Evolutionary conservation across 495 filamentous ascomycete species (phyloP).

Genomic region (Tricharina praecox): DNA sequence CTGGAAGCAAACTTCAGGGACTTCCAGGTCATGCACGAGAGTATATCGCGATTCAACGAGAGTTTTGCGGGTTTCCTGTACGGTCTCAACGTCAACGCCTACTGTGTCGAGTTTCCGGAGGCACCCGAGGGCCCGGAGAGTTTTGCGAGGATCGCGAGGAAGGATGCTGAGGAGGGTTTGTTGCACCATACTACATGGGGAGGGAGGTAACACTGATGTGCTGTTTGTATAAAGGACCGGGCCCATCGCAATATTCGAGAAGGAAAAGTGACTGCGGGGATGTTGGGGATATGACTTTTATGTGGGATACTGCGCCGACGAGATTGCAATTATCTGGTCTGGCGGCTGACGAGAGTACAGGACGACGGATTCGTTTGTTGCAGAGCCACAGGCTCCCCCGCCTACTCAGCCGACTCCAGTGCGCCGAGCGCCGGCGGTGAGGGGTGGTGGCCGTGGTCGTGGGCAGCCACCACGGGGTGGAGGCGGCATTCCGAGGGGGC

Average conservation of each 20-base stretch:
- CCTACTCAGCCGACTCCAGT: constrained; percentile 50
- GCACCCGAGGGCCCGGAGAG: constrained; percentile 34
- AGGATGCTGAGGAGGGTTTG: constrained; percentile 33
- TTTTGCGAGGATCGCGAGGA: constrained; percentile 52
- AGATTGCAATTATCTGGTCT: too few species aligned
- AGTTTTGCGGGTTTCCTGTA: constrained; percentile 92
- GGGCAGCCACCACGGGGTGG: constrained; percentile 28
- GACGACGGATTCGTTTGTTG: constrained; percentile 88
- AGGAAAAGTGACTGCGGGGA: constrained; percentile 12
- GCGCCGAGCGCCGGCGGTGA: constrained; percentile 30
- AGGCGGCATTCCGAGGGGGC: constrained; percentile 34
- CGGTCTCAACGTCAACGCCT: constrained; percentile 95
- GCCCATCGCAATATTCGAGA: constrained; percentile 6
- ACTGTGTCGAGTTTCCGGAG: constrained; percentile 96
- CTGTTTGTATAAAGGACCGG: constrained; percentile 2
- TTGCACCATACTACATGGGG: not conserved
- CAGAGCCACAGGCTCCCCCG: constrained; percentile 60
- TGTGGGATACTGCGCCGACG: too few species aligned
- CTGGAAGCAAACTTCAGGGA: constrained; percentile 96
- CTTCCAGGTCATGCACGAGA: constrained; percentile 93
- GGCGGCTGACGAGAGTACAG: constrained; percentile 29
- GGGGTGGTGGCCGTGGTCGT: constrained; percentile 28
- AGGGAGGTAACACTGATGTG: constrained; percentile 12
- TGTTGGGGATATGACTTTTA: constrained; percentile 75
- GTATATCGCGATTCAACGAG: constrained; percentile 81